Base-by-base conservation (phyloP, 208 protist species). In the Crithidia thermophila region DNA sequence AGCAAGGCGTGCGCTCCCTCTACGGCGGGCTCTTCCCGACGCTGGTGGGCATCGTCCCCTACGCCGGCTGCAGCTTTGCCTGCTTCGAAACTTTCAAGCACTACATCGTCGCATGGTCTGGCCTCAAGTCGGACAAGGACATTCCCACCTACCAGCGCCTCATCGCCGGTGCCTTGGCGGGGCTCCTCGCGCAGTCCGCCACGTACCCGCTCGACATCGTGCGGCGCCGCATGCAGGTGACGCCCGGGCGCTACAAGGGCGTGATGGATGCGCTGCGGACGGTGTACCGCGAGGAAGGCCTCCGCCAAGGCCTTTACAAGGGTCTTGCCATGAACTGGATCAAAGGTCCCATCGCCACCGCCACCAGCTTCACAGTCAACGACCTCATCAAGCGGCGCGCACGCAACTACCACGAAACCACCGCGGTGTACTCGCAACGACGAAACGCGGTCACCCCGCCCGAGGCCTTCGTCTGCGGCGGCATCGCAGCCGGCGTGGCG, bases 201-300 rank as follows among this genome's bases (percentile, higher is more conserved):
- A 96, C 94, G n/a, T 98, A 98, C 59, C 95, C 95, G 2, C 77
- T 98, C 6, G 95, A 98, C 77, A 95, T 97, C 71, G 91, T 98
- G 52, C 90, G 95, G 3, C 87, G 95, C 3, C 79, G 95, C 55
- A 97, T 98, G 93, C 95, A 98, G 76, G 79, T 95, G 20, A 78
- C 80, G 2, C 88, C 87, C 14, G 71, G 76, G 21, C 85, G 88
- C n/a, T 96, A 96, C 68, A 75, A 63, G 31, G 80, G 88, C 53
- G 76, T 97, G 34, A 28, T 80, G 7, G 33, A 89, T 34, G 89
- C 90, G 14, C 69, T 97, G 20, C 34, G 18, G 23, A 72, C 50
- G 39, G 87, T 97, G 25, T 84, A 89, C 59, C 77, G 75, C 45
- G 88, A 94, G 53, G 89, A 97, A 55, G 92, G 92, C 13, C 53